A percentile compares a stretch with the other conserved stretches of the same genome.
phyloP scores from a whole-genome alignment of 495 filamentous ascomycete genomes.

The Aspergillus heteromorphus region DNA sequence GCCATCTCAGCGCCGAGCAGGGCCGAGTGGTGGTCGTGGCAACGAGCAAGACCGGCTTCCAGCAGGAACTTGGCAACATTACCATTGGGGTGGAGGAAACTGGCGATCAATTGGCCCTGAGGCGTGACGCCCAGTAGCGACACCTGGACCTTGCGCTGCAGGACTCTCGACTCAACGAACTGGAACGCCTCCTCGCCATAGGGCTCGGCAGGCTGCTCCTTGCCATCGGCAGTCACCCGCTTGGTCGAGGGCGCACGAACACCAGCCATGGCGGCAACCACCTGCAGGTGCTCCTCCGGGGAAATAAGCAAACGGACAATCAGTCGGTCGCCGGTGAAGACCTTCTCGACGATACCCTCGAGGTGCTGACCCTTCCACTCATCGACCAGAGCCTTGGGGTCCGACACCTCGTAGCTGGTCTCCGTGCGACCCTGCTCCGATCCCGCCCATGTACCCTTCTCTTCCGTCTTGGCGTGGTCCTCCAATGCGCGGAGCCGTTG shows the following conservation, averaged over 20 bases:
- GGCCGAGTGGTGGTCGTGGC: conserved; percentile 89
- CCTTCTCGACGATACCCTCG: conserved; percentile 78
- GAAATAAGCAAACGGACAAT: conserved; percentile 74
- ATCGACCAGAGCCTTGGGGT: conserved; percentile 65
- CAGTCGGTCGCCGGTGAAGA: conserved; percentile 84
- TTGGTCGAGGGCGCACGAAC: conserved; percentile 81
- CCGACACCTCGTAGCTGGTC: conserved; percentile 69
- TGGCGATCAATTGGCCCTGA: conserved; percentile 75
- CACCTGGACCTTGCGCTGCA: conserved; percentile 80
- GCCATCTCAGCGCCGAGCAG: conserved; percentile 85
- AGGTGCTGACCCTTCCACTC: conserved; percentile 72
- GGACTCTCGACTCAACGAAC: conserved; percentile 77
- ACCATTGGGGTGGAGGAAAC: conserved; percentile 79
- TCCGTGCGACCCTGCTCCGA: conserved; percentile 58
- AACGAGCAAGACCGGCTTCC: conserved; percentile 81
- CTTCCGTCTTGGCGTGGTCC: conserved; percentile 67
- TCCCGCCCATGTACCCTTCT: conserved; percentile 69
- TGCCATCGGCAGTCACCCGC: conserved; percentile 70
- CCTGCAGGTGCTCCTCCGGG: conserved; percentile 75
- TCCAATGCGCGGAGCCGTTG: conserved; percentile 76
- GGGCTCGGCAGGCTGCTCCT: conserved; percentile 78
- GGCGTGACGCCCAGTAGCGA: conserved; percentile 80
- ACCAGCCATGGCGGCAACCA: conserved; percentile 82
- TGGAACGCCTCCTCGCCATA: conserved; percentile 78
- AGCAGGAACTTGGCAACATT: conserved; percentile 87